Evolutionary conservation across 257 asterid species (phyloP).

Genomic region (Cruciata laevipes): DNA sequence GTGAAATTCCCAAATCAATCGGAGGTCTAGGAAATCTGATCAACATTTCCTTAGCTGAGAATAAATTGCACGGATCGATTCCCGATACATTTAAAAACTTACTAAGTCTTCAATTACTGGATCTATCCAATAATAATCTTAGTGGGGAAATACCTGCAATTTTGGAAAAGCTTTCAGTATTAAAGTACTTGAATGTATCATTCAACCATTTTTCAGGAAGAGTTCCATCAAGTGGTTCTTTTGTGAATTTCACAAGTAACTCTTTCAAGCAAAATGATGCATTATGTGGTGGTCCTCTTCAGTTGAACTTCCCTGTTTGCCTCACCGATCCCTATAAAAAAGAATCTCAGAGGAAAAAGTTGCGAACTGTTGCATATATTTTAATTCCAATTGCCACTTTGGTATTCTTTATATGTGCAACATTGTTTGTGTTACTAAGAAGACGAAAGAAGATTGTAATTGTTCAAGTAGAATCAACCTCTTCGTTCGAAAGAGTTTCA

Average conservation of each 20-base stretch:
- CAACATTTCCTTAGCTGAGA: not conserved
- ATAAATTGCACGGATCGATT: not conserved
- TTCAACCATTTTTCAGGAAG: not conserved
- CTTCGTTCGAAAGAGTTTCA: not conserved
- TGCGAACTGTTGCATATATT: not conserved
- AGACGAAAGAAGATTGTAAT: not conserved
- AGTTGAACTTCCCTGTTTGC: not conserved
- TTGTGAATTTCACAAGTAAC: not conserved
- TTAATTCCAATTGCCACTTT: not conserved
- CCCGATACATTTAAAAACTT: slow-evolving; percentile 5
- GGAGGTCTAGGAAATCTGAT: not conserved
- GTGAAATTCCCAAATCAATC: not conserved
- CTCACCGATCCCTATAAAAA: not conserved
- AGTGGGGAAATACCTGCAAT: not conserved
- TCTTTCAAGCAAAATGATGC: slow-evolving; percentile 1
- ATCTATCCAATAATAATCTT: not conserved
- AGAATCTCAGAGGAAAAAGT: not conserved
- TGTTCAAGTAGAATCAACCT: not conserved
- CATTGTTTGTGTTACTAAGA: not conserved
- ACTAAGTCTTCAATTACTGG: not conserved
- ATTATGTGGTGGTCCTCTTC: slow-evolving; percentile 11
- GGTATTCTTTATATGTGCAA: not conserved
- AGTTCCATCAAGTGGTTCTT: not conserved
- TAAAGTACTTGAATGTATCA: not conserved
- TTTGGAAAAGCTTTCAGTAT: not conserved